A percentile compares a stretch with the other conserved stretches of the same genome.
Conservation (phyloP, 768 basidiomycete species). For the Mycena galopus region DNA sequence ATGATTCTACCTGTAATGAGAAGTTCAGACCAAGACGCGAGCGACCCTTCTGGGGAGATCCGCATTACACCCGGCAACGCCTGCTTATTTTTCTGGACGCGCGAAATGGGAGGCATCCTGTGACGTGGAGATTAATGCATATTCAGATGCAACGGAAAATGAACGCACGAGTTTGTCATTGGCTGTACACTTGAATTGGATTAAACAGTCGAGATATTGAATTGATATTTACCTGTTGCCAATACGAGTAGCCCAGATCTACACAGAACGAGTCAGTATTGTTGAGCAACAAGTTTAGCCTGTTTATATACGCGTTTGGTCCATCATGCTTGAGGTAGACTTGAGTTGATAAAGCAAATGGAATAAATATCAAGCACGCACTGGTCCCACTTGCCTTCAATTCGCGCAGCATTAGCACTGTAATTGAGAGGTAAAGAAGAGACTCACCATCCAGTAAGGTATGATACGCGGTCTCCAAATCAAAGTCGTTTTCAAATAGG, state of each 20-base stretch:
- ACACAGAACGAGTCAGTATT: not conserved
- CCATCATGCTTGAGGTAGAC: conserved; percentile 70
- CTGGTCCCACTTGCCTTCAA: conserved; percentile 74
- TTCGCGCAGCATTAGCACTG: not conserved
- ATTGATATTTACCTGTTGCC: no score
- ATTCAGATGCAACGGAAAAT: no score
- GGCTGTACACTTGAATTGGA: no score
- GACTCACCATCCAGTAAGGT: conserved; percentile 63
- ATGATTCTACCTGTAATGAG: not conserved
- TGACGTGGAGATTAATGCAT: no score
- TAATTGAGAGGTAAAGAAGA: not conserved
- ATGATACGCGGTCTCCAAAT: conserved; percentile 73
- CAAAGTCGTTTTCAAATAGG: conserved; percentile 72
- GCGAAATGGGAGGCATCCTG: conserved; percentile 66
- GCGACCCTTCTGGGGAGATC: conserved; percentile 70
- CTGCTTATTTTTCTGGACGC: conserved; percentile 67
- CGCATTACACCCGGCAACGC: conserved; percentile 74
- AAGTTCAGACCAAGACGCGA: conserved; percentile 66
- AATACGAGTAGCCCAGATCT: conserved; percentile 74
- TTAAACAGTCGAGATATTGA: no score
- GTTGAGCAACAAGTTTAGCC: not conserved
- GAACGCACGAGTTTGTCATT: conserved; percentile 67
- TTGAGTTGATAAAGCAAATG: not conserved
- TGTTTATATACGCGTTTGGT: conserved; percentile 72
- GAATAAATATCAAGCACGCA: conserved; percentile 43